Evolutionary conservation across 768 basidiomycete genomes (phyloP).

Genomic region (Panus rudis): DNA sequence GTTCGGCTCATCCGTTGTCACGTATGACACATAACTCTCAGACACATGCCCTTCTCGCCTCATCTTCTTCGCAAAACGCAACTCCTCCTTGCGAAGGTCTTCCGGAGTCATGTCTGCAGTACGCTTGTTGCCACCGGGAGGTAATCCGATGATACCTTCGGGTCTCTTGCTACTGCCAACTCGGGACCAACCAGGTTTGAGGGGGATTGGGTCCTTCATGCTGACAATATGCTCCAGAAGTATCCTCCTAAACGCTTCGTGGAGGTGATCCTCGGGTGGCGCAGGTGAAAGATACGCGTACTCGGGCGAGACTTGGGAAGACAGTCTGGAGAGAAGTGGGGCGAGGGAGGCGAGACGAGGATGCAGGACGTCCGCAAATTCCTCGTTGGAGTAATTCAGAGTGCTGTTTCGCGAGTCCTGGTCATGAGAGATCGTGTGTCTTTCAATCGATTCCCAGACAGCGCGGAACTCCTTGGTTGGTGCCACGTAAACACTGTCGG

Average conservation of each 20-base stretch:
- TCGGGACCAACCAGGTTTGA: too few species aligned
- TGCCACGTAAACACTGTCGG: too few species aligned
- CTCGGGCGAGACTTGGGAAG: conserved; percentile 5
- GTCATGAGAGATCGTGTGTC: not conserved
- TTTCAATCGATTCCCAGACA: not conserved
- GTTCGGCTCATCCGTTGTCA: too few species aligned
- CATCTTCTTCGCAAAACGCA: too few species aligned
- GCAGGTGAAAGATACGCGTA: conserved; percentile 2
- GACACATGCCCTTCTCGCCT: too few species aligned
- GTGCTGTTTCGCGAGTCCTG: conserved; percentile 1
- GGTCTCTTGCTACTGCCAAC: too few species aligned
- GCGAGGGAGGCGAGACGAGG: not conserved
- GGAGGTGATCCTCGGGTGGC: conserved; percentile 7
- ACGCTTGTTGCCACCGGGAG: too few species aligned
- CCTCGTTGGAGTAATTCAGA: not conserved
- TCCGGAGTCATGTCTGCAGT: too few species aligned
- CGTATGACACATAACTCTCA: too few species aligned
- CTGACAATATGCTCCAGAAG: conserved; percentile 10
- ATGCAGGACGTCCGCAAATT: not conserved
- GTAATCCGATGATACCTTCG: too few species aligned
- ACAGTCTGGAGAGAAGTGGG: conserved; percentile 1
- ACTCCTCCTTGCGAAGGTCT: too few species aligned
- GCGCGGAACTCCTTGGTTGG: too few species aligned
- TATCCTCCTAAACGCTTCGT: conserved; percentile 10
- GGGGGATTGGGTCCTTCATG: conserved; percentile 1